Percentiles rank a stretch among this genome's conserved stretches.
Conservation (phyloP, 305 asterid species). For the Caryopteris hybrid region DNA sequence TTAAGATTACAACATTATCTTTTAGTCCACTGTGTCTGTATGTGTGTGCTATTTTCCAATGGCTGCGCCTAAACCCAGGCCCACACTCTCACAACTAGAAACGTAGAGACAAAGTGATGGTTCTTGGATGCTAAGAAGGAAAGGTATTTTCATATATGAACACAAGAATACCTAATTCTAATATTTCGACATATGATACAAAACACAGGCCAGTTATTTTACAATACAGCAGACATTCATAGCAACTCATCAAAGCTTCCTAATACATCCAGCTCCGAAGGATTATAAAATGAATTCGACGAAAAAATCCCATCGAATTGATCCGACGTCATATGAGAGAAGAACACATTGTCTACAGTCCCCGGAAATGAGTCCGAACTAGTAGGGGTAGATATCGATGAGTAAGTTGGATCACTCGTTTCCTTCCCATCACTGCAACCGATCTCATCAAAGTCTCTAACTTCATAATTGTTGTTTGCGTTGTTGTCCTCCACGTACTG, state of each 20-base stretch:
- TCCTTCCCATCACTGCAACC: neutral
- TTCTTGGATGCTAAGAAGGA: neutral
- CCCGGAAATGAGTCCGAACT: conserved; percentile 31
- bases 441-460: conserved; percentile 15
- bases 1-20: neutral
- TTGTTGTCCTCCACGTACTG: conserved; percentile 28
- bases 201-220: neutral
- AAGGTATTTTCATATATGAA: neutral
- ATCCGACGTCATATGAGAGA: conserved; percentile 29
- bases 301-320: conserved; percentile 28
- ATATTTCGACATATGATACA: neutral
- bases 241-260: conserved; percentile 48
- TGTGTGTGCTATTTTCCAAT: neutral
- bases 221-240: neutral
- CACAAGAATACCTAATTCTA: conserved; percentile 1
- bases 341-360: conserved; percentile 25
- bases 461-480: neutral
- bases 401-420: neutral
- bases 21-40: neutral
- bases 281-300: conserved; percentile 25
- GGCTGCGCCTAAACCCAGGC: neutral
- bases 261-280: conserved; percentile 42
- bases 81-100: neutral
- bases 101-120: neutral
- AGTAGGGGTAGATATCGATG: conserved; percentile 24